These are phyloP conservation scores for Martensiomyces pterosporus DNA, from an alignment of 192 early-diverging fungal species.

Conservation along the genomic window DNA sequence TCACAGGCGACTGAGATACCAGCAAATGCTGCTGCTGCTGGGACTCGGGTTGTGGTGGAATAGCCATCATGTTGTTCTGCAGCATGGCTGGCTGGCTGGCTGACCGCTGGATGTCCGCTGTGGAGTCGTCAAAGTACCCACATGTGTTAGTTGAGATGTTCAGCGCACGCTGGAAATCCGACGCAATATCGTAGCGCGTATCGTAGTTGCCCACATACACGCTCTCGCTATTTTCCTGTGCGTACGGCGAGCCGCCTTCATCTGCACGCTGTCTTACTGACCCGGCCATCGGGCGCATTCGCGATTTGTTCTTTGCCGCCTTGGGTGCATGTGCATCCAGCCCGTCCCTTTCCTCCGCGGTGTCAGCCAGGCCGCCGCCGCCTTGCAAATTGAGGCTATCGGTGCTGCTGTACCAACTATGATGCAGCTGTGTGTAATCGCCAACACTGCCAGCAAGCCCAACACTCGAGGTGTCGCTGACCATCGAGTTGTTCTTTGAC, in stretches of 20 bases:
- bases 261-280: not conserved
- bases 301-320: constrained; percentile 28
- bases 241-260: no score
- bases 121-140: constrained; percentile 3
- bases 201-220: constrained; percentile 20
- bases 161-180: constrained; percentile 34
- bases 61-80: constrained; percentile 1
- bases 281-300: constrained; percentile 17
- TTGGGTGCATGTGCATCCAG: constrained; percentile 21
- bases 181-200: constrained; percentile 18
- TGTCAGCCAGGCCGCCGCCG: constrained; percentile 23
- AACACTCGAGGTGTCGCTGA: constrained; percentile 26
- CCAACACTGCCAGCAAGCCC: constrained; percentile 34
- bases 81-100: no score
- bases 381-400: constrained; percentile 37
- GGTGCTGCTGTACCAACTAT: constrained; percentile 50
- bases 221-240: no score
- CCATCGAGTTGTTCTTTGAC: constrained; percentile 24
- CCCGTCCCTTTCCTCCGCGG: constrained; percentile 2
- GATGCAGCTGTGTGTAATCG: constrained; percentile 32
- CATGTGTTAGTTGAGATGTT: constrained; percentile 11
- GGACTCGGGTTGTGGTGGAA: no score
- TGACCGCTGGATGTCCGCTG: not conserved
- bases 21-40: constrained; percentile 4
- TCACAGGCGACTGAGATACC: not conserved